Evolutionary conservation across 352 stramenopile species (phyloP), one percentile per base, ranked within the genome.

Genomic region (Globisporangium parvum): DNA sequence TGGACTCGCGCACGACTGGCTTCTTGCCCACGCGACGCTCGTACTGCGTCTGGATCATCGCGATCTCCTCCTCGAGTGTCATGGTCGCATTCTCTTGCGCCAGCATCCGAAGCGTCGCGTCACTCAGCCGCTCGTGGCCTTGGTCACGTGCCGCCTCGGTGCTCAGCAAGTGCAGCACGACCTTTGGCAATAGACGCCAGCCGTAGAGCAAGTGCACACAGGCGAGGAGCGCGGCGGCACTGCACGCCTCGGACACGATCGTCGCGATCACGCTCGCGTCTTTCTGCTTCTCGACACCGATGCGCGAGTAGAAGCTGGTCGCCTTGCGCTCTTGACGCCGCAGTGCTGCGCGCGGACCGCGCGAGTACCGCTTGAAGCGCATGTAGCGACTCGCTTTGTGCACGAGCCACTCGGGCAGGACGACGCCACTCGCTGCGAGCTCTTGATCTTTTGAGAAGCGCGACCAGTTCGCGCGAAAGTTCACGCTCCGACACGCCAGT

Each of bases 331-430:
- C 57, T 18, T 76, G 61, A 23, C 85, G 82, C 1, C 85, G 72
- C 3, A 63, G 51, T 1, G 83, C 70, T 11, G 77, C 80, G 26
- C 77, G 73, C 21, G 85, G 85, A 14, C 81, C 85, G 51, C 85
- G 71, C 8, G 81, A 67, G 44, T 95, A 95, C 5, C 85, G 67
- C 59, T 95, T 95, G 56, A 91, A 91, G 0, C 85, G 82, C 57
- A 93, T 54, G 47, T 95, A 95, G 2, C 85, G 76, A 39, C 79
- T 82, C 4, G 85, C 85, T 53, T 91, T 91, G 12, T 85, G 80
- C 9, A 91, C 59, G 23, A 95, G 54, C 75, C 80, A 92, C 15
- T 67, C 51, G 0, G 85, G 85, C 1, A 93, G 33, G 24, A 60
- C 47, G 5, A 73, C 54, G 28, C 59, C 63, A 45, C 47, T 60